phyloP scores from a whole-genome alignment of 148 eudicot genomes.

The Chenopodium formosanum region DNA sequence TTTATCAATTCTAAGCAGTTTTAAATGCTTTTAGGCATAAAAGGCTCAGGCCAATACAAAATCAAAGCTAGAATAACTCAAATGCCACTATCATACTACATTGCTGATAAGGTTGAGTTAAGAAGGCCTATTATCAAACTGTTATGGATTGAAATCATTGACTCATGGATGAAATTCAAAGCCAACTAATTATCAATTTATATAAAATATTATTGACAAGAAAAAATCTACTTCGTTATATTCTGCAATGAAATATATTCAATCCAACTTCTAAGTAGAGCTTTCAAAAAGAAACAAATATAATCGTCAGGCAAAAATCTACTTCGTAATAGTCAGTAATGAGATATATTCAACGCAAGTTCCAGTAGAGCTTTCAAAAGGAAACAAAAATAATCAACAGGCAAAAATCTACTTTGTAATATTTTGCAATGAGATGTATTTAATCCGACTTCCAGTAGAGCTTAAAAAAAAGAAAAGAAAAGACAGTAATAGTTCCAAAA shows the following conservation, averaged over 20 bases:
- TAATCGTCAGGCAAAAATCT: too few relatives aligned
- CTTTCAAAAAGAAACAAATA: neutral
- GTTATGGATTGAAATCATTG: neutral
- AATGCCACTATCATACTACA: neutral
- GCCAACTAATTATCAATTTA: neutral
- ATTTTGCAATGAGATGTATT: too few relatives aligned
- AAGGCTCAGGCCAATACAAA: neutral
- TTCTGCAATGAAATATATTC: neutral
- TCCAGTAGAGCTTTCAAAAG: too few relatives aligned
- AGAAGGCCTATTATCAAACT: neutral
- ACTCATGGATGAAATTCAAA: neutral
- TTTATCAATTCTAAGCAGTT: neutral
- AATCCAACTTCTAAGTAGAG: neutral
- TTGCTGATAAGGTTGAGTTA: neutral
- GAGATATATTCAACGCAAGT: too few relatives aligned
- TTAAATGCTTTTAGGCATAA: neutral
- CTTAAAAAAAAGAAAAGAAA: too few relatives aligned
- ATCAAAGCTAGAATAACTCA: neutral
- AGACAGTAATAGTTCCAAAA: too few relatives aligned
- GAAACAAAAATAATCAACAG: too few relatives aligned
- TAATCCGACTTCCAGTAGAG: too few relatives aligned
- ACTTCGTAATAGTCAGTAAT: too few relatives aligned
- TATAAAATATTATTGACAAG: neutral
- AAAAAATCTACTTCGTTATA: neutral
- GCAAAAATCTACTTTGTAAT: too few relatives aligned